Conservation (phyloP, 2,329 filamentous ascomycete genomes). For the Phoma sp. region DNA sequence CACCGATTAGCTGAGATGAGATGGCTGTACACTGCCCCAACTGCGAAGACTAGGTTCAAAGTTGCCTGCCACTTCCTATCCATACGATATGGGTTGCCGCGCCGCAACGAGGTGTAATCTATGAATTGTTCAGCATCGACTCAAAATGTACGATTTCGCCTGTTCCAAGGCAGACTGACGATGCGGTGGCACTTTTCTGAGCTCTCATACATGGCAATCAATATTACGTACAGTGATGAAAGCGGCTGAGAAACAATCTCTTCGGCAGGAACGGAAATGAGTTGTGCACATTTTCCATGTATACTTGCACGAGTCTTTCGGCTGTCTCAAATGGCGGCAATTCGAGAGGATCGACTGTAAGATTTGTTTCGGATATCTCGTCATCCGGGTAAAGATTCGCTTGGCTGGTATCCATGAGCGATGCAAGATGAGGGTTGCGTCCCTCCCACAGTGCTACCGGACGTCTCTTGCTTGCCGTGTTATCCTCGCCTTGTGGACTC, state of each 20-base stretch:
- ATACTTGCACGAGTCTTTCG: conserved; percentile 37
- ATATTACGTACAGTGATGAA: conserved; percentile 32
- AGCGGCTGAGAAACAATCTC: conserved; percentile 40
- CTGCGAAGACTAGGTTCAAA: conserved; percentile 51
- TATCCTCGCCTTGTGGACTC: conserved; percentile 25
- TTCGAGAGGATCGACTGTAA: conserved; percentile 29
- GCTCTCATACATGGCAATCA: neutral
- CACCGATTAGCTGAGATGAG: conserved; percentile 34
- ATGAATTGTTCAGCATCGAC: neutral
- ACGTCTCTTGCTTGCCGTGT: conserved; percentile 20
- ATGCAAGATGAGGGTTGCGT: conserved; percentile 14
- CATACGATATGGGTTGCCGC: conserved; percentile 17
- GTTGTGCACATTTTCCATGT: conserved; percentile 35
- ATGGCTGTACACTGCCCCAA: conserved; percentile 47
- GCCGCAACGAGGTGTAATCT: conserved; percentile 30
- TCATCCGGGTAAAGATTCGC: conserved; percentile 43
- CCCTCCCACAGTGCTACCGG: conserved; percentile 17
- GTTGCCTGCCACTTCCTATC: conserved; percentile 45
- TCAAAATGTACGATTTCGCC: neutral
- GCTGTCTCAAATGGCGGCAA: conserved; percentile 39
- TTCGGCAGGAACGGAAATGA: conserved; percentile 38
- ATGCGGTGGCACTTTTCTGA: neutral
- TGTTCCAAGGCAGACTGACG: neutral
- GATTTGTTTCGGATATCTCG: conserved; percentile 27
- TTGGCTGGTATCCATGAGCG: conserved; percentile 23